Evolutionary conservation across 257 asterid species (phyloP).

Genomic region (Solanum clarkiae): DNA sequence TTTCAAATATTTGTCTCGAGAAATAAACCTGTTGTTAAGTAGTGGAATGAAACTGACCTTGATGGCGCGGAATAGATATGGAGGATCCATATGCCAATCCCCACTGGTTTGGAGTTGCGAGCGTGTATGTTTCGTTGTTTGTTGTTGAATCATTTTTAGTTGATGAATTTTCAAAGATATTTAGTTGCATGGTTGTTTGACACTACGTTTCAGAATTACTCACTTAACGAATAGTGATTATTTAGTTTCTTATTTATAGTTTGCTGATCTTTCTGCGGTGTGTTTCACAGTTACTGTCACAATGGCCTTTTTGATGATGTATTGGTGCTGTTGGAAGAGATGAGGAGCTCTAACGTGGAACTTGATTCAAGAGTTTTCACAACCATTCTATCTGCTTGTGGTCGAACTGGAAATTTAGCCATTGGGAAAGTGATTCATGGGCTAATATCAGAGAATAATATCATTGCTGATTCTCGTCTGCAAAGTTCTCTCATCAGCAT

Average conservation of each 20-base stretch:
- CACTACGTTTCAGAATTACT: not conserved
- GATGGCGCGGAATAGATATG: not conserved
- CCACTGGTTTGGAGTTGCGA: not conserved
- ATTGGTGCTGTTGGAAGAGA: slow-evolving; percentile 43
- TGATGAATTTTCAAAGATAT: not conserved
- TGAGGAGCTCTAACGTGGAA: slow-evolving; percentile 33
- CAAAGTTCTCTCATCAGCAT: slow-evolving; percentile 56
- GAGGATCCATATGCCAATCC: not conserved
- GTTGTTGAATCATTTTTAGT: not conserved
- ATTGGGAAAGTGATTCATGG: slow-evolving; percentile 38
- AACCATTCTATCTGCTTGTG: slow-evolving; percentile 50
- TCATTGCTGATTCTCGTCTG: slow-evolving; percentile 32
- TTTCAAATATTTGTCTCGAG: not conserved
- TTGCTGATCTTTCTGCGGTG: not conserved
- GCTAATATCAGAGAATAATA: slow-evolving; percentile 22
- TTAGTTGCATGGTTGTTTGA: not conserved
- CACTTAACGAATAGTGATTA: not conserved
- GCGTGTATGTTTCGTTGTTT: not conserved
- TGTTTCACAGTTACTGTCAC: slow-evolving; percentile 51
- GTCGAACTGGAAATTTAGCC: slow-evolving; percentile 33
- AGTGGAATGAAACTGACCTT: not conserved
- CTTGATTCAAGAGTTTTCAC: slow-evolving; percentile 49
- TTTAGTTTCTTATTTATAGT: slow-evolving; percentile 3
- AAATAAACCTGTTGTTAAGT: not conserved
- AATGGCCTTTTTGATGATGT: slow-evolving; percentile 41